A percentile compares a stretch with the other conserved stretches of the same genome.
Evolutionary conservation across 1,139 yeast species (phyloP).

Genomic region (Candida anutae): DNA sequence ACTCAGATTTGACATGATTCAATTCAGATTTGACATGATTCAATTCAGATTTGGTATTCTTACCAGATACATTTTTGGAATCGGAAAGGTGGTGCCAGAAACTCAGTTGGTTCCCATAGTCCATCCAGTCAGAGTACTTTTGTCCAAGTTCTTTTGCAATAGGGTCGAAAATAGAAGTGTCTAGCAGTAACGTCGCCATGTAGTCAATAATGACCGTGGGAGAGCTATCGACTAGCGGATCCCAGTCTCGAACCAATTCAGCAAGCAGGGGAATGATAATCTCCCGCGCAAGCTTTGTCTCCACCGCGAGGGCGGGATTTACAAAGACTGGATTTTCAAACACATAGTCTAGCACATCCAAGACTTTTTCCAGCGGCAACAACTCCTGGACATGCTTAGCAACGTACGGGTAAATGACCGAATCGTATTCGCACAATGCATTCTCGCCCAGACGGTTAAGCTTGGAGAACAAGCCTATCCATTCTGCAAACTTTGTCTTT

Average conservation of each 20-base stretch:
- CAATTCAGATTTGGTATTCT: too few species aligned
- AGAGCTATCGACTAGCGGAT: conserved; percentile 6
- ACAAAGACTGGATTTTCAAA: conserved; percentile 10
- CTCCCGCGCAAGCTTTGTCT: conserved; percentile 9
- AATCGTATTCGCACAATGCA: conserved; percentile 7
- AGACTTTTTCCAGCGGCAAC: conserved; percentile 4
- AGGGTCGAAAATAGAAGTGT: conserved; percentile 8
- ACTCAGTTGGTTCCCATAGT: too few species aligned
- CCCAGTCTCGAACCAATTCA: conserved; percentile 9
- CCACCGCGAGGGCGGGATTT: conserved; percentile 9
- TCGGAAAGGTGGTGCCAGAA: too few species aligned
- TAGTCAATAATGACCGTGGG: conserved; percentile 12
- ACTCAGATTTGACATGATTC: too few species aligned
- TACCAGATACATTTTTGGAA: too few species aligned
- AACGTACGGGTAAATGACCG: conserved; percentile 5
- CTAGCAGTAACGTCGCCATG: conserved; percentile 10
- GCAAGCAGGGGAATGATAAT: conserved; percentile 12
- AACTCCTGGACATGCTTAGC: conserved; percentile 1
- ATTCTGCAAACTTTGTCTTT: not conserved
- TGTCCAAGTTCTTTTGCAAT: conserved; percentile 6
- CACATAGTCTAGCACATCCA: conserved; percentile 10
- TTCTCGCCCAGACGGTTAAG: not conserved
- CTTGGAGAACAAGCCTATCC: not conserved
- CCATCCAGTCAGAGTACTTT: conserved; percentile 8
- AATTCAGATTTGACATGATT: too few species aligned